A percentile compares a stretch with the other conserved stretches of the same genome.
Conservation (phyloP, 305 asterid species). For the Fraxinus ornus region DNA sequence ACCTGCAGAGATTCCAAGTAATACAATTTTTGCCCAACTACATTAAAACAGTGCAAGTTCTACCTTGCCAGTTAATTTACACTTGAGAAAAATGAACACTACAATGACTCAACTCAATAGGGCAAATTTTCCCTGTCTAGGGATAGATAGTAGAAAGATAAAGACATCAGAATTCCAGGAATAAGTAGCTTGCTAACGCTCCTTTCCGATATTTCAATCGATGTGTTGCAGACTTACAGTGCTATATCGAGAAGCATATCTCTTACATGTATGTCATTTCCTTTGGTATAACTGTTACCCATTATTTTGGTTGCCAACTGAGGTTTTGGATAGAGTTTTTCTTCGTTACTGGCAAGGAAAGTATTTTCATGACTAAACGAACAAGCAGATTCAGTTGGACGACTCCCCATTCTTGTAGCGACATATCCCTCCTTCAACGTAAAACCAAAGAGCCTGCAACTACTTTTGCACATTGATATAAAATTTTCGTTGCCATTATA, state of each 20-base stretch:
- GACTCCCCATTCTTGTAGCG: background rate
- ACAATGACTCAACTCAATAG: background rate
- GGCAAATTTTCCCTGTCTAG: constrained; percentile 9
- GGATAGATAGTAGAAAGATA: background rate
- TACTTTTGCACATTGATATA: background rate
- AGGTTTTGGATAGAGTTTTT: background rate
- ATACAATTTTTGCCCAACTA: background rate
- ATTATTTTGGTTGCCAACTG: background rate
- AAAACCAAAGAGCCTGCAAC: background rate
- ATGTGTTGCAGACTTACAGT: background rate
- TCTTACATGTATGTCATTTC: background rate
- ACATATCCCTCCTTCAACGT: background rate
- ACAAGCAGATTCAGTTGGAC: background rate
- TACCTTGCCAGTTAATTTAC: background rate
- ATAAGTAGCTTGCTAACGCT: background rate
- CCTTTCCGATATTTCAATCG: background rate
- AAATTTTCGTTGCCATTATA: background rate
- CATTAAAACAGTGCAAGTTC: background rate
- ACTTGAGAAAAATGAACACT: background rate
- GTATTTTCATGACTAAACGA: background rate
- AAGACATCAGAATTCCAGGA: background rate
- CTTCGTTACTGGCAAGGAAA: background rate
- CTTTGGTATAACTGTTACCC: background rate
- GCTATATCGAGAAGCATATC: background rate
- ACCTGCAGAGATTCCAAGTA: background rate